A percentile compares a stretch with the other conserved stretches of the same genome.
Evolutionary conservation across 2,329 filamentous ascomycete genomes (phyloP).

Genomic region (Ascocoryne sarcoides): DNA sequence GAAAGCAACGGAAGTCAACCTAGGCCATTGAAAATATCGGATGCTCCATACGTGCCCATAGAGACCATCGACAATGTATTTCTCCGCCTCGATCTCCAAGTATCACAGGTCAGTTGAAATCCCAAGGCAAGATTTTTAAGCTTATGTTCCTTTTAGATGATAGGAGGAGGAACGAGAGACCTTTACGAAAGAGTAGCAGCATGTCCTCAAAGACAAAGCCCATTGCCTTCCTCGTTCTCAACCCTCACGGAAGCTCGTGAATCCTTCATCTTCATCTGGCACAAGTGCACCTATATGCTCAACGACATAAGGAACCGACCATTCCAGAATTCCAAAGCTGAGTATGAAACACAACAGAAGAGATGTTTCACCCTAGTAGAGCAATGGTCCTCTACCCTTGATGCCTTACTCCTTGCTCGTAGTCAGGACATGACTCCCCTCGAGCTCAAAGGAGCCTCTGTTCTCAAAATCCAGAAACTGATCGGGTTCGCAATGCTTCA

Average conservation of each 20-base stretch:
- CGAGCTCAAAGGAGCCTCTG: conserved; percentile 46
- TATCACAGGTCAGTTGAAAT: no score
- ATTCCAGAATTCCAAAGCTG: conserved; percentile 33
- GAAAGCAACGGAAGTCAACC: conserved; percentile 4
- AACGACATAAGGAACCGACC: conserved; percentile 28
- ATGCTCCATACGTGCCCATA: conserved; percentile 11
- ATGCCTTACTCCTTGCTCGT: conserved; percentile 42
- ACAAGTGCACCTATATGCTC: conserved; percentile 39
- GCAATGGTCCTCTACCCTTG: conserved; percentile 47
- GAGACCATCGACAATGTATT: conserved; percentile 12
- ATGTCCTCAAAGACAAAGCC: no score
- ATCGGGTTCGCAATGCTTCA: conserved; percentile 25
- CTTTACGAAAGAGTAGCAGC: no score
- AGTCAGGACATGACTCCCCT: conserved; percentile 36
- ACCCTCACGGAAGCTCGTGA: conserved; percentile 44
- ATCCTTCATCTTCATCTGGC: conserved; percentile 47
- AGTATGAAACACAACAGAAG: conserved; percentile 23
- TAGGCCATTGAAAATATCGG: conserved; percentile 3
- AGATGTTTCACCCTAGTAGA: conserved; percentile 39
- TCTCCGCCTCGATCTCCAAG: conserved; percentile 14
- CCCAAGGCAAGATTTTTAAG: no score
- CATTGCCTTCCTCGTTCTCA: no score
- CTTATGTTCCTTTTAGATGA: no score
- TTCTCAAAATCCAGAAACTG: conserved; percentile 50
- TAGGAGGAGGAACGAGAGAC: no score